A percentile compares a stretch with the other conserved stretches of the same genome.
These are phyloP conservation scores for Kazachstania psychrophila DNA, from an alignment of 805 yeast genomes.

Conservation along the genomic window DNA sequence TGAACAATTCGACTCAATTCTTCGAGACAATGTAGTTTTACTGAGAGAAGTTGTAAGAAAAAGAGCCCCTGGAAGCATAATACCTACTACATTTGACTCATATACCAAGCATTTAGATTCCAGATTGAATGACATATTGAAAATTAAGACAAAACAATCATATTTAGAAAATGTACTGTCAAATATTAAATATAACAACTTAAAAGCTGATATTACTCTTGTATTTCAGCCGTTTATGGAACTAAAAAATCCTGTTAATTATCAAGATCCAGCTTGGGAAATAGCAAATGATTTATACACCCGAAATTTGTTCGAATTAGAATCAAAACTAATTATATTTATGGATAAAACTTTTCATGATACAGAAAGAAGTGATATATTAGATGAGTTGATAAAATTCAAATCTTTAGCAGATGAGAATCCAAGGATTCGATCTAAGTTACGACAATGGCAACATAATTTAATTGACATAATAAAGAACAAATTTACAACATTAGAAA, in stretches of 20 bases:
- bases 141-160: constrained; percentile 46
- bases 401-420: constrained; percentile 38
- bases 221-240: constrained; percentile 36
- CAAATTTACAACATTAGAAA: constrained; percentile 39
- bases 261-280: constrained; percentile 27
- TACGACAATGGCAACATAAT: constrained; percentile 49
- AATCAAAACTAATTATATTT: constrained; percentile 35
- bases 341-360: constrained; percentile 33
- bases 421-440: constrained; percentile 47
- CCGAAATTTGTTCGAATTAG: constrained; percentile 37
- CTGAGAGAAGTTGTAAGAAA: constrained; percentile 67
- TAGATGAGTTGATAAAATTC: constrained; percentile 41
- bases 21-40: constrained; percentile 26
- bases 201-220: constrained; percentile 27
- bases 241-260: constrained; percentile 33
- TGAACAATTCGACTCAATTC: constrained; percentile 47
- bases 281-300: constrained; percentile 35
- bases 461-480: constrained; percentile 40
- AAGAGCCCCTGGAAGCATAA: constrained; percentile 1
- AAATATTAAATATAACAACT: constrained; percentile 14
- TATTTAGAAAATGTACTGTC: constrained; percentile 35
- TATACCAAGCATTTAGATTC: constrained; percentile 37
- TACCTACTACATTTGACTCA: constrained; percentile 6
- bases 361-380: constrained; percentile 39
- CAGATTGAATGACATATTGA: constrained; percentile 23